Evolutionary conservation across 73 alveolate species (phyloP).

Genomic region (Paraurostyla sp.): DNA sequence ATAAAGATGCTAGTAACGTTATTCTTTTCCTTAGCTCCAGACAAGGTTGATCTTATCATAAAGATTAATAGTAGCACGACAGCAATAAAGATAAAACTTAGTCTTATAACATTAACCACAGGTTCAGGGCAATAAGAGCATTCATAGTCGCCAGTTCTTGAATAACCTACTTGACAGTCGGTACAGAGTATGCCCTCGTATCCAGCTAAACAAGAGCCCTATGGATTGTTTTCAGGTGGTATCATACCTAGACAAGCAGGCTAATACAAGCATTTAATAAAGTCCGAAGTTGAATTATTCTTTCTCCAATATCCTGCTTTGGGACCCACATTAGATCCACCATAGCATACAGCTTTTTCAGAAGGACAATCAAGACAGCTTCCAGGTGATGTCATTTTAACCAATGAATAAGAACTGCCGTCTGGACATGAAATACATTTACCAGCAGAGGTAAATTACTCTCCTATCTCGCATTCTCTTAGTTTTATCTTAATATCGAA

Average conservation of each 20-base stretch:
- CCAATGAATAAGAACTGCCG: background rate
- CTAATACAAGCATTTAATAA: slow-evolving; percentile 19
- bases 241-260: slow-evolving; percentile 58
- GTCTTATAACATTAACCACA: slow-evolving; percentile 19
- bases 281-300: slow-evolving; percentile 6
- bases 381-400: slow-evolving; percentile 8
- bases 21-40: slow-evolving; percentile 63
- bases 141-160: background rate
- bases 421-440: background rate
- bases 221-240: slow-evolving; percentile 35
- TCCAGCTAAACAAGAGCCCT: slow-evolving; percentile 69
- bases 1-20: slow-evolving; percentile 55
- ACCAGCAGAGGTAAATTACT: slow-evolving; percentile 23
- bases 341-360: slow-evolving; percentile 62
- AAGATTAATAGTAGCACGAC: background rate
- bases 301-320: slow-evolving; percentile 67
- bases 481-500: background rate
- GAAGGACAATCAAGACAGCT: slow-evolving; percentile 50
- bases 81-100: background rate
- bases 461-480: slow-evolving; percentile 61
- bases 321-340: slow-evolving; percentile 61
- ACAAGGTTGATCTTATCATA: slow-evolving; percentile 25
- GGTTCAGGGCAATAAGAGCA: slow-evolving; percentile 62
- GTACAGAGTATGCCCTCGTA: slow-evolving; percentile 73
- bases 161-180: slow-evolving; percentile 67